phyloP scores from a whole-genome alignment of 495 filamentous ascomycete species.

The Penicillium salamii region DNA sequence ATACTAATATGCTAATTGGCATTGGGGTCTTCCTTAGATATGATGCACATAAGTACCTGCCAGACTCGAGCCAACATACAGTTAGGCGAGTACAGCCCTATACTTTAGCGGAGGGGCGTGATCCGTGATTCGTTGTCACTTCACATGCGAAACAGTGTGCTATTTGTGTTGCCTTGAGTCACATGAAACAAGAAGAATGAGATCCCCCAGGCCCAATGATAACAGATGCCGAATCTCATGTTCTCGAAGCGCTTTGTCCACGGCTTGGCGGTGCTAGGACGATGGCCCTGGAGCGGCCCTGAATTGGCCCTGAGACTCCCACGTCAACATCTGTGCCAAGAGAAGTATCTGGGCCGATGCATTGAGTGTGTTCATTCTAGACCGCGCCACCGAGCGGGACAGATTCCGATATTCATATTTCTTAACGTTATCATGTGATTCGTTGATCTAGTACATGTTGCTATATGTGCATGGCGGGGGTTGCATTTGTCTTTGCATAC shows the following conservation, averaged over 20 bases:
- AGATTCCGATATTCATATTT: not conserved
- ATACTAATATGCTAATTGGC: no score
- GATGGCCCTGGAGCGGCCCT: not conserved
- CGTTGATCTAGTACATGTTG: no score
- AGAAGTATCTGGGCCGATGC: not conserved
- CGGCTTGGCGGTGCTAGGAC: conserved; percentile 1
- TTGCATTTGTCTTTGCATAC: no score
- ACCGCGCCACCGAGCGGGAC: not conserved
- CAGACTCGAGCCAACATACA: no score
- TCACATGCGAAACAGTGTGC: conserved; percentile 2
- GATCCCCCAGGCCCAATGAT: not conserved
- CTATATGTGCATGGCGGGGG: no score
- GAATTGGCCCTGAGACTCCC: not conserved
- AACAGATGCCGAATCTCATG: not conserved
- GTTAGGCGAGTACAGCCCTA: no score
- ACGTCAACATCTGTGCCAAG: not conserved
- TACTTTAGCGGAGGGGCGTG: not conserved
- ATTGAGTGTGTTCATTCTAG: not conserved
- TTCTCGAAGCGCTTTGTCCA: conserved; percentile 3
- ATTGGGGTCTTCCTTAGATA: no score
- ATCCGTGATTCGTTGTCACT: not conserved
- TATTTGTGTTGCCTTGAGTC: not conserved
- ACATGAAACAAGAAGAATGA: not conserved
- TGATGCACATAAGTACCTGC: no score
- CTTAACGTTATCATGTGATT: not conserved